Percentiles rank a stretch among this genome's conserved stretches.
Conservation (phyloP, 2,329 filamentous ascomycete species). For the Verticillium nonalfalfae region DNA sequence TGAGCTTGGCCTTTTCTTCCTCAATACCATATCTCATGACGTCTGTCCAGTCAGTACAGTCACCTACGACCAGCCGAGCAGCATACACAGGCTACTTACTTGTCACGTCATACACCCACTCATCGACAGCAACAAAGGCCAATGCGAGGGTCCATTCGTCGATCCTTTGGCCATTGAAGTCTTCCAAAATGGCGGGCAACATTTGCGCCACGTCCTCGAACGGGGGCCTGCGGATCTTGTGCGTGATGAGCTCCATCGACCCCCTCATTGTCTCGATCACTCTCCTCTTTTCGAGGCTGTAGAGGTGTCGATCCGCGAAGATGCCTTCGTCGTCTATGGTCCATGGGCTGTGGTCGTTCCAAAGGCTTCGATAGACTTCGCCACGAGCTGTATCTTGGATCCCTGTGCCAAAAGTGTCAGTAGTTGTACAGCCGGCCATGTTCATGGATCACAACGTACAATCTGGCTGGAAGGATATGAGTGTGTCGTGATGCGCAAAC, state of each 20-base stretch:
- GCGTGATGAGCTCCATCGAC: not conserved
- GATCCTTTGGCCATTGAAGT: not conserved
- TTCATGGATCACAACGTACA: not conserved
- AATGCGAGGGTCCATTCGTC: not conserved
- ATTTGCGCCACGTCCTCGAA: not conserved
- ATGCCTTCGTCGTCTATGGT: not conserved
- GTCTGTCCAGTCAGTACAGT: not conserved
- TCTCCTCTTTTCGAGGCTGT: not conserved
- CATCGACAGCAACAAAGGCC: not conserved
- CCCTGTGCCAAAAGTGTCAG: not conserved
- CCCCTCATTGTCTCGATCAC: not conserved
- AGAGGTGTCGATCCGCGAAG: not conserved
- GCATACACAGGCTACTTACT: conserved; percentile 2
- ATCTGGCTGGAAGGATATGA: not conserved
- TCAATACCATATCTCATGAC: not conserved
- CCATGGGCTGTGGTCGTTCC: not conserved
- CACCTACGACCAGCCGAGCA: too few relatives aligned
- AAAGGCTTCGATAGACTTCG: not conserved
- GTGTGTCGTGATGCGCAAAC: not conserved
- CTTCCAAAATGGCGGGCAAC: not conserved
- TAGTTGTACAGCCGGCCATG: not conserved
- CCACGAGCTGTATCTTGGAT: not conserved
- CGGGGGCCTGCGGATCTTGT: not conserved
- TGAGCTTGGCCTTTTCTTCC: not conserved
- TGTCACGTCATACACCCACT: conserved; percentile 10